A percentile compares a stretch with the other conserved stretches of the same genome.
phyloP scores from a whole-genome alignment of 1,284 basidiomycete species.

The Cutaneotrichosporon arboriforme region DNA sequence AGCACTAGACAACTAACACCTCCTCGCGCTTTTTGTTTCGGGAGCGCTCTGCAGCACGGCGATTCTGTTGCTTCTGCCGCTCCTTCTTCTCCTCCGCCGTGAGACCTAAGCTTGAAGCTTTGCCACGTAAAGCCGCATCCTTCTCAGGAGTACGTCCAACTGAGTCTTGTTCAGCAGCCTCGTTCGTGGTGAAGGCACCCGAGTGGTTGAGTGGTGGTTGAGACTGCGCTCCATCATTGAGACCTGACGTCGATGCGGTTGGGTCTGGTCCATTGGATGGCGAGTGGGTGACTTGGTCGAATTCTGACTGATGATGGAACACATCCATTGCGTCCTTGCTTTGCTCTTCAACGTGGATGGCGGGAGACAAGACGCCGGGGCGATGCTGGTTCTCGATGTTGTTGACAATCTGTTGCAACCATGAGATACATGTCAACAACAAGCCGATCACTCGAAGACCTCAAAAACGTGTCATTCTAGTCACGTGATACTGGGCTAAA shows the following conservation, averaged over 20 bases:
- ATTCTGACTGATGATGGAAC: too few relatives aligned
- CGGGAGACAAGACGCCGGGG: too few relatives aligned
- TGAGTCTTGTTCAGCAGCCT: conserved; percentile 1
- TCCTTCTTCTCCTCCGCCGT: conserved; percentile 36
- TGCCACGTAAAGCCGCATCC: conserved; percentile 9
- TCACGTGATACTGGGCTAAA: too few relatives aligned
- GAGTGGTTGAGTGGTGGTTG: too few relatives aligned
- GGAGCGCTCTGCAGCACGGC: conserved; percentile 41
- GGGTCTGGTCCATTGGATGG: too few relatives aligned
- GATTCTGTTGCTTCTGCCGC: conserved; percentile 40
- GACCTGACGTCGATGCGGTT: neutral
- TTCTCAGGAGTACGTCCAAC: neutral
- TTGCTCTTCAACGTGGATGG: too few relatives aligned
- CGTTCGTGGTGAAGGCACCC: neutral
- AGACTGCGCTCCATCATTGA: neutral
- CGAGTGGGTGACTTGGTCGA: neutral
- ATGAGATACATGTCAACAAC: too few relatives aligned
- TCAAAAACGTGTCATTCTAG: too few relatives aligned
- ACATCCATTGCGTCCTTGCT: too few relatives aligned
- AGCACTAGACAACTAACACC: conserved; percentile 27
- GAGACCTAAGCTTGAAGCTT: conserved; percentile 13
- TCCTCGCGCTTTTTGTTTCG: conserved; percentile 41
- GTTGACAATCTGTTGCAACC: too few relatives aligned
- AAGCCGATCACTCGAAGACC: too few relatives aligned
- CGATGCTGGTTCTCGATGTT: too few relatives aligned